Conservation (phyloP, 2,329 filamentous ascomycete species). For the Pestalotiopsis sp. region DNA sequence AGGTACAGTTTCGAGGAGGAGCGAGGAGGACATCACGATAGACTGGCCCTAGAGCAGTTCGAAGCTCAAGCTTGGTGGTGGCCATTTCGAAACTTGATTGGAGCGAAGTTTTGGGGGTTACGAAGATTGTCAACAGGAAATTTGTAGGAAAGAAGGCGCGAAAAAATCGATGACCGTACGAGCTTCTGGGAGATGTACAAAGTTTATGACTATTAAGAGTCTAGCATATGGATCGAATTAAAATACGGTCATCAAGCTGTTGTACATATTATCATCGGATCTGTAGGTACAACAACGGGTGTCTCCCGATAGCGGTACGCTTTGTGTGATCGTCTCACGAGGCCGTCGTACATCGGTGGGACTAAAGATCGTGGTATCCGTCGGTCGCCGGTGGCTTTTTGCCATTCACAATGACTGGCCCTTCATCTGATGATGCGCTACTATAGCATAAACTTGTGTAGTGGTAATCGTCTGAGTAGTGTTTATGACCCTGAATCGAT, state of each 20-base stretch:
- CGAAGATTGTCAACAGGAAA: neutral
- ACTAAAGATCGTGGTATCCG: neutral
- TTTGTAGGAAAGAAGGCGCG: too few species aligned
- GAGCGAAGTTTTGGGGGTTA: neutral
- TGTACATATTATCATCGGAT: too few species aligned
- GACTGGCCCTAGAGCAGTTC: constrained; percentile 33
- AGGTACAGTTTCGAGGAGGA: constrained; percentile 31
- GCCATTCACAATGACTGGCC: neutral
- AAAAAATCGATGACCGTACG: too few species aligned
- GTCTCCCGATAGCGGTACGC: neutral
- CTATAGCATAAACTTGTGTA: neutral
- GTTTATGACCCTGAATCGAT: neutral
- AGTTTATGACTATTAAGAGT: too few species aligned
- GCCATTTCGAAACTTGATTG: constrained; percentile 20
- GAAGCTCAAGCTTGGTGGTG: constrained; percentile 32
- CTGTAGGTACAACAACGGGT: too few species aligned
- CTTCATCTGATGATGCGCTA: too few species aligned
- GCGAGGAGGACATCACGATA: constrained; percentile 33
- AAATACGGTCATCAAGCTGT: too few species aligned
- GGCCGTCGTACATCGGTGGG: constrained; percentile 8
- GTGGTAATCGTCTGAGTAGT: neutral
- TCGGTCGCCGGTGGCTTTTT: constrained; percentile 8
- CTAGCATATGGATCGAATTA: too few species aligned
- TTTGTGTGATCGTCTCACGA: neutral
- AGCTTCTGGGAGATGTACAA: too few species aligned